Evolutionary conservation across 2,329 filamentous ascomycete species (phyloP).

Genomic region (Colletotrichum kahawae): DNA sequence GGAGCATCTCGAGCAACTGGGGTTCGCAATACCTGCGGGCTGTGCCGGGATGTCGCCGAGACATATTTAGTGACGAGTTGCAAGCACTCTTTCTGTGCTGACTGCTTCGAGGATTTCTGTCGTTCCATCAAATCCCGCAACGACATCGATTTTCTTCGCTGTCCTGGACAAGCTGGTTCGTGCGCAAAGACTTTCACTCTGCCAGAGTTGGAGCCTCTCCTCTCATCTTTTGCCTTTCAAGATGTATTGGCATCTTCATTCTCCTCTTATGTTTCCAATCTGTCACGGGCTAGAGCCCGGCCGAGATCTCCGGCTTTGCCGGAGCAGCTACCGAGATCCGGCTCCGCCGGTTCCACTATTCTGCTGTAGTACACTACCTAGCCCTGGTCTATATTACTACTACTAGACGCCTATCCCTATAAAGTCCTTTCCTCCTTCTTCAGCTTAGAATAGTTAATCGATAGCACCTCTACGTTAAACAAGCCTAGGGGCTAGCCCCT

Average conservation of each 20-base stretch:
- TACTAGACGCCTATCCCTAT: no score
- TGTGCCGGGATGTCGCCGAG: background rate
- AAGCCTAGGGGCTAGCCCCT: no score
- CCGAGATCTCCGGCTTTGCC: no score
- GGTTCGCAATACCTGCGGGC: background rate
- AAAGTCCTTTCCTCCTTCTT: no score
- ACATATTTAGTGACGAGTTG: background rate
- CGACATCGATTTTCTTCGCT: background rate
- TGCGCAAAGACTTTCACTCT: background rate
- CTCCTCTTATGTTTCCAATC: background rate
- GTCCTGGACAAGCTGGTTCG: background rate
- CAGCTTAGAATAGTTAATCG: no score
- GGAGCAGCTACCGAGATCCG: no score
- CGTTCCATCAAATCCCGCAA: background rate
- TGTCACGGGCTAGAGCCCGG: no score
- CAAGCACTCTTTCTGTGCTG: background rate
- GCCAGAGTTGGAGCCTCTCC: background rate
- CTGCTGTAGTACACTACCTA: no score
- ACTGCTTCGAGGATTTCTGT: background rate
- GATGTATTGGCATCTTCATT: background rate
- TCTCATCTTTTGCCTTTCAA: background rate
- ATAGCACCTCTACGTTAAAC: no score
- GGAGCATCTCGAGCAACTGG: background rate
- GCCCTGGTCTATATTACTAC: no score
- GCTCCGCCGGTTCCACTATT: no score